Evolutionary conservation across 768 basidiomycete species (phyloP), one percentile per base, ranked within the genome.

Genomic region (Tricholoma saponaceum): DNA sequence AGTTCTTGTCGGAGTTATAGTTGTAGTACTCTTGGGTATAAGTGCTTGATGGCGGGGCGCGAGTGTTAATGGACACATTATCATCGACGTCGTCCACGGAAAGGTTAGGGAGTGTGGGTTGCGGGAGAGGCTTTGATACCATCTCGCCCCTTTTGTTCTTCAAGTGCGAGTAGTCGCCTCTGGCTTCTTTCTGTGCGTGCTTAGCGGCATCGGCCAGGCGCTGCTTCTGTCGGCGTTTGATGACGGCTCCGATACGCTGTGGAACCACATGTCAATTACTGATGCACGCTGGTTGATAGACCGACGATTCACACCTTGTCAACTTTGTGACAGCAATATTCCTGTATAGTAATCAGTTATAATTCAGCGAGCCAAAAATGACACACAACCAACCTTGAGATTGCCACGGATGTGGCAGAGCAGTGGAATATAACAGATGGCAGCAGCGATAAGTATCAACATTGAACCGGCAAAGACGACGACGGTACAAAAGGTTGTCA

Each of bases 321-420:
- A 51, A 98, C 93, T 73, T 98, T 97, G 78, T 98, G 93, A 70
- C 95, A 98, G 72, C 92, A 92, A 74, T 97, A 98, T 80, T 99
- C 96, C 88, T 92, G 61, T 58, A 52, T 35, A 35, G 63, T 58
- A 26, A 57, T 50, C 30, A 55, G 49, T 53, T 51, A 32, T 12
- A 37, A 32, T 35, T 54, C 10, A 30, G 2, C 4, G n/a, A 39
- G 8, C 32, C 13, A 49, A 46, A 32, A 30, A n/a, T 47, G 49
- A 55, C 41, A 43, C 39, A 35, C 16, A 28, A 39, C 16, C 33
- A 60, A 88, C 91, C 87, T 99, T 99, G 53, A 99, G 76, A 72
- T 99, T 99, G 18, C 96, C 97, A 68, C 90, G 91, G 64, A 99
- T 98, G 67, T 96, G 93, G 69, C 89, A 89, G 25, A 99, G 81